These are phyloP conservation scores for Cicer chorassanicum DNA, from an alignment of 306 rosid species.

Conservation along the genomic window DNA sequence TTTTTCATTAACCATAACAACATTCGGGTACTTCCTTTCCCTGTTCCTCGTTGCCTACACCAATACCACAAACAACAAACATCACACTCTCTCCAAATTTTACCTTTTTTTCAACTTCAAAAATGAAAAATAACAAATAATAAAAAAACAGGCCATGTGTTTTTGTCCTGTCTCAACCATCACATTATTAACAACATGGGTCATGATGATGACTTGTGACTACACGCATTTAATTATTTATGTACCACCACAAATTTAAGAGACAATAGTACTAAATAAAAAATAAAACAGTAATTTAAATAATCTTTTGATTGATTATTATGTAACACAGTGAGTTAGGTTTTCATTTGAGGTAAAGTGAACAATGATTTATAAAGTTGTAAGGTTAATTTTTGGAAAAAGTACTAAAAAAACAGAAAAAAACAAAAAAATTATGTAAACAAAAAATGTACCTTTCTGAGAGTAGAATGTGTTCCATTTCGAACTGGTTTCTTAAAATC, in stretches of 20 bases:
- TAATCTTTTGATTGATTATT: neutral
- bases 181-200: constrained; percentile 1
- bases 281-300: neutral
- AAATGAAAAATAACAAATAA: no score
- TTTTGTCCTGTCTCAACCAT: constrained; percentile 39
- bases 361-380: neutral
- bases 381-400: neutral
- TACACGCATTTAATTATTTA: neutral
- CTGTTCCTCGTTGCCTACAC: constrained; percentile 49
- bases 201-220: neutral
- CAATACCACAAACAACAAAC: neutral
- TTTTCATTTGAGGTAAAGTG: neutral
- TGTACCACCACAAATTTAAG: neutral
- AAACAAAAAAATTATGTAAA: no score
- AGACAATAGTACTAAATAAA: neutral
- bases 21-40: constrained; percentile 52
- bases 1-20: constrained; percentile 47
- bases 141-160: neutral
- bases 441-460: constrained; percentile 51
- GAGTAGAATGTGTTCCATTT: no score
- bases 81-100: no score
- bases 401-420: neutral
- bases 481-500: constrained; percentile 52
- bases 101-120: no score
- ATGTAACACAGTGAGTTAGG: neutral